phyloP scores from a whole-genome alignment of 345 rosid genomes.

The Trapa incisa region DNA sequence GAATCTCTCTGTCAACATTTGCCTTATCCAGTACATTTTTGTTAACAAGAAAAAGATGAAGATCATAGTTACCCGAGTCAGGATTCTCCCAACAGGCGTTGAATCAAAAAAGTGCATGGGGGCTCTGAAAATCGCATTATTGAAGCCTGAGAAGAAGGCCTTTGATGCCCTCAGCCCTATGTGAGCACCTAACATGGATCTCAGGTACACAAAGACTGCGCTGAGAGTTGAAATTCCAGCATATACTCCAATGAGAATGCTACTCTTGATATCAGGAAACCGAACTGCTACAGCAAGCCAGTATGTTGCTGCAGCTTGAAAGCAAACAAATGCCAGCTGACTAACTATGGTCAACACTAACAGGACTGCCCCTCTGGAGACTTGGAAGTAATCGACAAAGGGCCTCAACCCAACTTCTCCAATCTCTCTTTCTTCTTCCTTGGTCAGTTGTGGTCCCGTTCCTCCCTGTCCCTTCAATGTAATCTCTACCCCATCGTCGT shows the following conservation, averaged over 20 bases:
- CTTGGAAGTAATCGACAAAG: constrained; percentile 38
- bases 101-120: constrained; percentile 75
- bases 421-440: constrained; percentile 49
- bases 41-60: neutral
- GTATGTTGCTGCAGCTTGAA: constrained; percentile 53
- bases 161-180: constrained; percentile 59
- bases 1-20: too few relatives aligned
- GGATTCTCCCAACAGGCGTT: constrained; percentile 65
- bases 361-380: constrained; percentile 36
- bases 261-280: constrained; percentile 27
- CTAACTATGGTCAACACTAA: constrained; percentile 16
- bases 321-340: constrained; percentile 33
- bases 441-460: constrained; percentile 45
- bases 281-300: constrained; percentile 66
- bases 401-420: constrained; percentile 62
- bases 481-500: constrained; percentile 20
- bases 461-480: constrained; percentile 17
- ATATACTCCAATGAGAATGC: constrained; percentile 42
- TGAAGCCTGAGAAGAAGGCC: constrained; percentile 58
- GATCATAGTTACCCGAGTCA: constrained; percentile 47
- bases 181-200: constrained; percentile 31
- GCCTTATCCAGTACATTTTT: neutral
- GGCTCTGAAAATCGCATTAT: constrained; percentile 46
- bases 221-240: constrained; percentile 44
- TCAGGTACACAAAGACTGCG: constrained; percentile 32